phyloP scores from a whole-genome alignment of 345 rosid genomes.

The Clausena lansium region DNA sequence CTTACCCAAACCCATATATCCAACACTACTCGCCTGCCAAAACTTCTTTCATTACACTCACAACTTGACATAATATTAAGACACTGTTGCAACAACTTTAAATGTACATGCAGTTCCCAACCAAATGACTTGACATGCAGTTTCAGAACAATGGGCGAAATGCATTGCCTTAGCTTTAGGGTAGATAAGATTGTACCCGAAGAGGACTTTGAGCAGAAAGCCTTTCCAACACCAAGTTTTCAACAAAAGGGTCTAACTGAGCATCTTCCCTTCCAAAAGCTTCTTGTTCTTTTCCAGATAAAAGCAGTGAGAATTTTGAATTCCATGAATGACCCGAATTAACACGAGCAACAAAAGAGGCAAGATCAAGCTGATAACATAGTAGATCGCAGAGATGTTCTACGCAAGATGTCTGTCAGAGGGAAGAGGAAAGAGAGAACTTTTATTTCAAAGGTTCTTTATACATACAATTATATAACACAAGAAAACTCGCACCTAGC shows the following conservation, averaged over 20 bases:
- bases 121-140: slow-evolving; percentile 5
- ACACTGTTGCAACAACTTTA: not conserved
- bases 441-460: not conserved
- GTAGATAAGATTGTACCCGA: slow-evolving; percentile 50
- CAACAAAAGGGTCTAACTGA: slow-evolving; percentile 74
- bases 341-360: slow-evolving; percentile 81
- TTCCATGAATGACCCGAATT: slow-evolving; percentile 87
- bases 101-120: not conserved
- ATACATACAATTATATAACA: not conserved
- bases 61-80: not conserved
- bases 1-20: not conserved
- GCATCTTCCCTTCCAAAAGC: slow-evolving; percentile 45
- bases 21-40: too few species aligned
- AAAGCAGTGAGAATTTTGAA: slow-evolving; percentile 58
- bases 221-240: slow-evolving; percentile 91
- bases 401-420: slow-evolving; percentile 76
- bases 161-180: not conserved
- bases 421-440: not conserved
- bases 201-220: slow-evolving; percentile 94
- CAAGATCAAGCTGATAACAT: slow-evolving; percentile 87
- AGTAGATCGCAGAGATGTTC: slow-evolving; percentile 81
- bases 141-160: not conserved
- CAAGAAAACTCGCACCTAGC: not conserved
- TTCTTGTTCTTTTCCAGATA: slow-evolving; percentile 53
- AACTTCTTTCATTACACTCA: not conserved